These are phyloP conservation scores for Penicillium cinerascens DNA, from an alignment of 495 filamentous ascomycete genomes.

Conservation along the genomic window DNA sequence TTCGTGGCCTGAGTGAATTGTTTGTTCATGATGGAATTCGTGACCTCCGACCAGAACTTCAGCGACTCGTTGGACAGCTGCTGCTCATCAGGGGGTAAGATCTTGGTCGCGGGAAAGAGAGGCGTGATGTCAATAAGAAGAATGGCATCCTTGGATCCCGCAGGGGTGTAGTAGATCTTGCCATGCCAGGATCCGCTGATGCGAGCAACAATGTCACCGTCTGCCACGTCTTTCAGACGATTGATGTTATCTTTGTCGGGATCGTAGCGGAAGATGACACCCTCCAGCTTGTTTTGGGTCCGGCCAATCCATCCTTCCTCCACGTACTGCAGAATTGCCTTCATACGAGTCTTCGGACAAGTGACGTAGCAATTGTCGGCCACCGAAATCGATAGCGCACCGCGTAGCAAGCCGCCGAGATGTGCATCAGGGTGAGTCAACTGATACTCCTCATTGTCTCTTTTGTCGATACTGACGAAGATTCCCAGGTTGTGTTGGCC, in stretches of 20 bases:
- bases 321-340: slow-evolving; percentile 85
- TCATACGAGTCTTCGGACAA: slow-evolving; percentile 81
- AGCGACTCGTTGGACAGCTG: slow-evolving; percentile 90
- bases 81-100: slow-evolving; percentile 65
- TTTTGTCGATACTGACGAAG: slow-evolving; percentile 78
- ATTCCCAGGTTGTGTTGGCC: slow-evolving; percentile 94
- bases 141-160: slow-evolving; percentile 58
- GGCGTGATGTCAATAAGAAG: slow-evolving; percentile 83
- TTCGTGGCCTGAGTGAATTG: slow-evolving; percentile 81
- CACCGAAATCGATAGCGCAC: slow-evolving; percentile 78
- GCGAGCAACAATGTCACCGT: slow-evolving; percentile 76
- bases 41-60: slow-evolving; percentile 83
- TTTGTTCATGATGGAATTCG: slow-evolving; percentile 78
- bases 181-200: slow-evolving; percentile 82
- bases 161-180: slow-evolving; percentile 62
- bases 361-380: slow-evolving; percentile 82
- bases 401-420: slow-evolving; percentile 81
- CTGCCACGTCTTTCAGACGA: slow-evolving; percentile 78
- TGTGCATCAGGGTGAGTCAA: slow-evolving; percentile 93
- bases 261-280: slow-evolving; percentile 85
- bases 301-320: slow-evolving; percentile 95
- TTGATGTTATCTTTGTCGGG: slow-evolving; percentile 72
- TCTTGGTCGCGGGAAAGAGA: slow-evolving; percentile 71
- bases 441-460: slow-evolving; percentile 87
- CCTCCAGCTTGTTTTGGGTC: slow-evolving; percentile 85